Evolutionary conservation across 495 filamentous ascomycete genomes (phyloP).

Genomic region (Penicillium parvum): DNA sequence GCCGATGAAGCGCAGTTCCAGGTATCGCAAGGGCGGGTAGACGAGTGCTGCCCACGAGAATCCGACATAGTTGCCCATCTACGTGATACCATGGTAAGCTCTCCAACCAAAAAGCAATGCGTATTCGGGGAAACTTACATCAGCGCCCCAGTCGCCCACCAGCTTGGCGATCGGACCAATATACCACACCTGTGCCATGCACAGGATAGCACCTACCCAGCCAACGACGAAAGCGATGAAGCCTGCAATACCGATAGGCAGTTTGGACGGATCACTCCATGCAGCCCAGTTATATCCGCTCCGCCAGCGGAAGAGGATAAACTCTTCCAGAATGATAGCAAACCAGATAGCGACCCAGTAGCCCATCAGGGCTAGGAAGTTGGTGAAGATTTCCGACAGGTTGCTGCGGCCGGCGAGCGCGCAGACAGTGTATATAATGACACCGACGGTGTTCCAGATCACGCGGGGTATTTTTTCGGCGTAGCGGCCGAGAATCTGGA

Average conservation of each 20-base stretch:
- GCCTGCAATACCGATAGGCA: constrained; percentile 61
- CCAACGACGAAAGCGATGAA: constrained; percentile 60
- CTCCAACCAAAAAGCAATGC: not conserved
- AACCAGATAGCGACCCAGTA: constrained; percentile 70
- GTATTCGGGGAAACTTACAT: constrained; percentile 34
- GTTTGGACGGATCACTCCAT: constrained; percentile 55
- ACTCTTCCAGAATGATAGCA: constrained; percentile 59
- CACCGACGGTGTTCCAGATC: constrained; percentile 57
- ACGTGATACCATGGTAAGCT: constrained; percentile 5
- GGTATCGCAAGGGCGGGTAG: constrained; percentile 47
- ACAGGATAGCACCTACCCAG: constrained; percentile 64
- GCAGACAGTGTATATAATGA: constrained; percentile 59
- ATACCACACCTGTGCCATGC: constrained; percentile 70
- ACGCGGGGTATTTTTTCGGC: constrained; percentile 55
- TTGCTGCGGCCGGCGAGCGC: constrained; percentile 59
- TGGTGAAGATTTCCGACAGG: constrained; percentile 62
- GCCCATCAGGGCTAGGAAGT: constrained; percentile 70
- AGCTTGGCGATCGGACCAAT: constrained; percentile 56
- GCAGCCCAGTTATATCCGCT: constrained; percentile 55
- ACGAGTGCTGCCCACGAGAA: constrained; percentile 45
- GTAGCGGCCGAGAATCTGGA: constrained; percentile 59
- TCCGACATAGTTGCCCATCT: constrained; percentile 51
- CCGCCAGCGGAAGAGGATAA: constrained; percentile 54
- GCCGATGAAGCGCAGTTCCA: constrained; percentile 45
- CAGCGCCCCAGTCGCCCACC: constrained; percentile 57